These are phyloP conservation scores for Pythium grandisporangium DNA, from an alignment of 352 stramenopile species.

Conservation along the genomic window DNA sequence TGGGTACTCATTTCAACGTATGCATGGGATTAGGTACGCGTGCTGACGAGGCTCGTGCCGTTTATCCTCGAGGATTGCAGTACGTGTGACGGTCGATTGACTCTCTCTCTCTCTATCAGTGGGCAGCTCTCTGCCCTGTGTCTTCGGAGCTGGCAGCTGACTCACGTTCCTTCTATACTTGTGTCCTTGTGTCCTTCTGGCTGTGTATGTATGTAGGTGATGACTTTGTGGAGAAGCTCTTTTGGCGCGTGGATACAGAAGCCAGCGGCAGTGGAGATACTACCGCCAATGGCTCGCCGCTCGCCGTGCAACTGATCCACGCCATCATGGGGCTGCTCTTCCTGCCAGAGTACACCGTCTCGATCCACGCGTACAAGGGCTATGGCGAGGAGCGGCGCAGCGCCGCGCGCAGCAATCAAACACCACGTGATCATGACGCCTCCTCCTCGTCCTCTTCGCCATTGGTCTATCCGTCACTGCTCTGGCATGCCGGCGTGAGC, in stretches of 20 bases:
- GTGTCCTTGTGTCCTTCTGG: too few species aligned
- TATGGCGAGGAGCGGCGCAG: constrained; percentile 69
- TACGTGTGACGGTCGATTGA: too few species aligned
- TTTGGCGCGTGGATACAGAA: constrained; percentile 51
- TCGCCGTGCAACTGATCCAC: constrained; percentile 74
- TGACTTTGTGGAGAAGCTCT: constrained; percentile 77
- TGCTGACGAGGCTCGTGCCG: constrained; percentile 72
- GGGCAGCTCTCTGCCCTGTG: too few species aligned
- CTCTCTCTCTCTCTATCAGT: too few species aligned
- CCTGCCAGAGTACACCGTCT: constrained; percentile 80
- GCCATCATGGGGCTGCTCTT: constrained; percentile 84
- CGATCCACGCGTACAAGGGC: constrained; percentile 75
- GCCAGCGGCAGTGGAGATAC: too few species aligned
- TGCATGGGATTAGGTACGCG: constrained; percentile 17
- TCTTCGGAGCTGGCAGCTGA: too few species aligned
- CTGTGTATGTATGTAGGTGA: constrained; percentile 19
- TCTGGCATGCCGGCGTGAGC: constrained; percentile 74
- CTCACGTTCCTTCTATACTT: too few species aligned
- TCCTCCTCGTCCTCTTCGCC: constrained; percentile 13
- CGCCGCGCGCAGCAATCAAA: constrained; percentile 38
- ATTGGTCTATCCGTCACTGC: constrained; percentile 63
- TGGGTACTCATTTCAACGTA: too few species aligned
- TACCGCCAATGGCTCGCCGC: constrained; percentile 29
- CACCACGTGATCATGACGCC: too few species aligned
- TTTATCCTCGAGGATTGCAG: constrained; percentile 78